Evolutionary conservation across 1,284 basidiomycete genomes (phyloP).

Genomic region (Pterulicium gracile): DNA sequence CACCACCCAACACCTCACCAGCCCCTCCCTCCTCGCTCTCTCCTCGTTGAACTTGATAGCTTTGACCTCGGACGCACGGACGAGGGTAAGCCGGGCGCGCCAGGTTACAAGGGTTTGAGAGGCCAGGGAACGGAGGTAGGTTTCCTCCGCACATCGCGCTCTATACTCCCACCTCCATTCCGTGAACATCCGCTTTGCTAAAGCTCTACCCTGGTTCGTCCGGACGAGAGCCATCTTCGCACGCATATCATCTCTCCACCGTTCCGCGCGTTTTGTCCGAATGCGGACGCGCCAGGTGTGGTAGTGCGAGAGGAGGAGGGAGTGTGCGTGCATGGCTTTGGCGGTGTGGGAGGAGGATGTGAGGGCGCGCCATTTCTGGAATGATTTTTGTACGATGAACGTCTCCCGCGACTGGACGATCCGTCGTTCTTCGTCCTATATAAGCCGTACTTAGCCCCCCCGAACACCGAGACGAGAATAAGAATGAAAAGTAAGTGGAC

Average conservation of each 20-base stretch:
- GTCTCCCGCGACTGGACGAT: not conserved
- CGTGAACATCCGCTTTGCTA: not conserved
- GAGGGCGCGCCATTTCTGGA: not conserved
- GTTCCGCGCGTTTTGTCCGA: not conserved
- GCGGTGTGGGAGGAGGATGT: not conserved
- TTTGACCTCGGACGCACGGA: not conserved
- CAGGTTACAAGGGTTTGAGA: not conserved
- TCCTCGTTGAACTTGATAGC: not conserved
- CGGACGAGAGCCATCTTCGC: not conserved
- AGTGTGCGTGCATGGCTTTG: not conserved
- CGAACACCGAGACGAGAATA: not conserved
- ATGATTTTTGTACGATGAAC: not conserved
- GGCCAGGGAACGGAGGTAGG: not conserved
- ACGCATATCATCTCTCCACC: not conserved
- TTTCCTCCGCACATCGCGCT: not conserved
- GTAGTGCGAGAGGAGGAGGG: not conserved
- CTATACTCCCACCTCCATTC: not conserved
- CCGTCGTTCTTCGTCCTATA: not conserved
- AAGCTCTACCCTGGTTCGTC: not conserved
- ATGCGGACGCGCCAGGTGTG: not conserved
- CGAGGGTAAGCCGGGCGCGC: not conserved
- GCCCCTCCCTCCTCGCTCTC: not conserved
- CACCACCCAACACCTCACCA: not conserved
- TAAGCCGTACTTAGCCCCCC: not conserved
- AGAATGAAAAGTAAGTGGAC: not conserved